phyloP scores from a whole-genome alignment of 2,329 filamentous ascomycete genomes.

The Colletotrichum paranaense region DNA sequence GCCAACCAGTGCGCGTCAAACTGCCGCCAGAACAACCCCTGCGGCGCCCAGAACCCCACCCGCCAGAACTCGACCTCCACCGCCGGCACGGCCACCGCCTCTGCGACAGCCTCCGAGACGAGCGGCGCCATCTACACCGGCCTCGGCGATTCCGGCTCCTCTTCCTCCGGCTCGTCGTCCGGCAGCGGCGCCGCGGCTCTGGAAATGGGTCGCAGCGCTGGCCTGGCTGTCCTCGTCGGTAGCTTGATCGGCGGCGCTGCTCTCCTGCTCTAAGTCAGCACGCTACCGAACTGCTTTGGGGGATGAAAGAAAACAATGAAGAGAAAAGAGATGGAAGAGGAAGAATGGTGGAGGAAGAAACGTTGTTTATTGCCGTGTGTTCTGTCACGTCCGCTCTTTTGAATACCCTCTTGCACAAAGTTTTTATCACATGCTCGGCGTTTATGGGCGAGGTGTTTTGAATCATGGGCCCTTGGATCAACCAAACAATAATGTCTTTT shows the following conservation, averaged over 20 bases:
- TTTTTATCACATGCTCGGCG: slow-evolving; percentile 31
- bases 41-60: slow-evolving; percentile 75
- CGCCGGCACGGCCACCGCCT: slow-evolving; percentile 53
- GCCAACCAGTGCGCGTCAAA: slow-evolving; percentile 68
- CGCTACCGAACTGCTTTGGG: too few species aligned
- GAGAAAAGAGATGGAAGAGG: background rate
- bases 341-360: background rate
- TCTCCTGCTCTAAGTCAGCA: slow-evolving; percentile 41
- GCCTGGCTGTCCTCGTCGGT: slow-evolving; percentile 50
- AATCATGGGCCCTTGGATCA: background rate
- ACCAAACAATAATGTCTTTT: slow-evolving; percentile 27
- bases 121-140: slow-evolving; percentile 53
- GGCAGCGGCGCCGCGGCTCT: slow-evolving; percentile 44
- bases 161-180: slow-evolving; percentile 30
- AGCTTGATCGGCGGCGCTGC: slow-evolving; percentile 54
- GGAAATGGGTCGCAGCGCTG: slow-evolving; percentile 50
- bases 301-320: background rate
- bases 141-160: slow-evolving; percentile 31
- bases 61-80: slow-evolving; percentile 66
- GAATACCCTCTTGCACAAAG: slow-evolving; percentile 31
- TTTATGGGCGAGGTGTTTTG: slow-evolving; percentile 12
- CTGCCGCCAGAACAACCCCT: slow-evolving; percentile 76
- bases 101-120: slow-evolving; percentile 45
- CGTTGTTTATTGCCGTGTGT: slow-evolving; percentile 6
- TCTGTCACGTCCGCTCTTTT: slow-evolving; percentile 31